phyloP scores from a whole-genome alignment of 2,329 filamentous ascomycete species.

The Didymella sp. region DNA sequence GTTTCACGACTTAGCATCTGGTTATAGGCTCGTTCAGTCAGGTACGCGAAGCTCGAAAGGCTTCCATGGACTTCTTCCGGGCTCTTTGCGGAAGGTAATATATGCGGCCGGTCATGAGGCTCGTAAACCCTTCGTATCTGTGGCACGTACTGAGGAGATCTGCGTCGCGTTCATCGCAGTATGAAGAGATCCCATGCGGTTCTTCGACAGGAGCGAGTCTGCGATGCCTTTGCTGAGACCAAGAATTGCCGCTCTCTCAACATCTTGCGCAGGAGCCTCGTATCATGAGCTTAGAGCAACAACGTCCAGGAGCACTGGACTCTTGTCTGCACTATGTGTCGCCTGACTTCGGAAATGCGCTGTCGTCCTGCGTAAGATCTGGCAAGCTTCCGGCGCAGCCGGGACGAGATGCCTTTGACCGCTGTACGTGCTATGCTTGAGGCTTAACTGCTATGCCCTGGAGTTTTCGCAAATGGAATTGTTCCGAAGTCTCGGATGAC shows the following conservation, averaged over 20 bases:
- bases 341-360: slow-evolving; percentile 1
- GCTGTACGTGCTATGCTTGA: slow-evolving; percentile 29
- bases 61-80: slow-evolving; percentile 34
- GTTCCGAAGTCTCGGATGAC: slow-evolving; percentile 30
- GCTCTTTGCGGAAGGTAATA: slow-evolving; percentile 28
- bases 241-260: background rate
- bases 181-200: background rate
- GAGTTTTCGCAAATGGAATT: slow-evolving; percentile 32
- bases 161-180: background rate
- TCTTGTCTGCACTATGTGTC: background rate
- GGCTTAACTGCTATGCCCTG: slow-evolving; percentile 27
- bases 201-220: background rate
- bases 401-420: slow-evolving; percentile 43
- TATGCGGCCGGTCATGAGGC: slow-evolving; percentile 31
- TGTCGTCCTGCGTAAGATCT: slow-evolving; percentile 12
- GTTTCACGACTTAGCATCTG: slow-evolving; percentile 6
- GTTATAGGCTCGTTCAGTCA: slow-evolving; percentile 17
- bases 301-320: too few species aligned
- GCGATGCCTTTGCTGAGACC: background rate
- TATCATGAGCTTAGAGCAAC: background rate
- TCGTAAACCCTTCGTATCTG: slow-evolving; percentile 19
- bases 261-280: background rate
- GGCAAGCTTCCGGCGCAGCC: slow-evolving; percentile 40
- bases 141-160: background rate
- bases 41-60: slow-evolving; percentile 22